Base-by-base conservation (phyloP, 805 yeast genomes). In the Wickerhamomyces silvicola region DNA sequence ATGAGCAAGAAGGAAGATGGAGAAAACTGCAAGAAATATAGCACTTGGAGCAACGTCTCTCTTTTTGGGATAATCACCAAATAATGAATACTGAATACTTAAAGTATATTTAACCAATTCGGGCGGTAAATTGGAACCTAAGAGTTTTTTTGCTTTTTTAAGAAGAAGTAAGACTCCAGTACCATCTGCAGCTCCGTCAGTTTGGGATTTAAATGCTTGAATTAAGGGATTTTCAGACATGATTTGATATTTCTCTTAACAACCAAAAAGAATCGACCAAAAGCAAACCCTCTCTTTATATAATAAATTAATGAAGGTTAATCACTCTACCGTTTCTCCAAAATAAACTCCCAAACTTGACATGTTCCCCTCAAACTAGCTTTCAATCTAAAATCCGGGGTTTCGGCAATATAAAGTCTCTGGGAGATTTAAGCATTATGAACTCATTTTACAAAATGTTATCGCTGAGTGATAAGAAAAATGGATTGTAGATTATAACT, bases 21-120 rank as follows among this genome's bases (percentile, higher is more conserved):
- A 52, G 41, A 75, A 81, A 2, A 71, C 56, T 0, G 70, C 82
- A 3, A 67, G 49, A 42, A 80, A 78, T 1, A 81, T 52, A 3
- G 73, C 72, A 35, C 70, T 59, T 3, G 87, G 87, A 2, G 75
- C 84, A 10, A 64, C 50, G 53, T 81, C 90, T 10, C 46, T 52
- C 15, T 27, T 27, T 17, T 46, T 45, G 3, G 86, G 84, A 46
- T 78, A 81, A 7, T 72, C 72, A 8, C 88, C 88, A 57, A 78
- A 79, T 25, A 77, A 52, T 7, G 73, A 58, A 32, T 60, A 65
- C 47, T 75, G 79, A 20, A 50, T 38, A 5, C 48, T 54, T 24
- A 62, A 36, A 10, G 63, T 64, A 31, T 59, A 62, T 3, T 55
- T 49, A 6, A 59, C 37, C 32, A 75, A 52, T 4, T 42, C 46